A percentile compares a stretch with the other conserved stretches of the same genome.
These are phyloP conservation scores for Ophiostoma sp. DNA, from an alignment of 2,329 filamentous ascomycete species.

Conservation along the genomic window DNA sequence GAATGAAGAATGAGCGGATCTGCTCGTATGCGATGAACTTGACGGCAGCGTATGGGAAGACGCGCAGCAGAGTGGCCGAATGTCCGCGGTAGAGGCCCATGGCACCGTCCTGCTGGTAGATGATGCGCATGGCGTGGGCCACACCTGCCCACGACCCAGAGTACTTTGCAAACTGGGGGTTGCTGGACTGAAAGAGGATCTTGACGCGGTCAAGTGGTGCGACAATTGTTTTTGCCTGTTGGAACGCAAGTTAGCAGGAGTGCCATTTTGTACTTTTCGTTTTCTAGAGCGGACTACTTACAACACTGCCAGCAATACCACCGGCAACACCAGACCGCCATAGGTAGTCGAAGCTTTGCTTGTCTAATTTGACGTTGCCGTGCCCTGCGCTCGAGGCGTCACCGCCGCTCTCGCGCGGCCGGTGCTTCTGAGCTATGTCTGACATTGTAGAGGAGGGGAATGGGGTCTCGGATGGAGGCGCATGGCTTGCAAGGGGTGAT, in stretches of 20 bases:
- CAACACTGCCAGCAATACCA: conserved; percentile 84
- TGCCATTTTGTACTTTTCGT: neutral
- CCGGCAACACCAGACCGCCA: conserved; percentile 80
- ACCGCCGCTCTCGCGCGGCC: conserved; percentile 36
- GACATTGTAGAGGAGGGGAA: conserved; percentile 42
- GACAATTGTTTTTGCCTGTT: conserved; percentile 87
- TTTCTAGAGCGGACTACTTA: conserved; percentile 35
- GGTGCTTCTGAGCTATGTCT: conserved; percentile 42
- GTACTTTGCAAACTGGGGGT: conserved; percentile 91
- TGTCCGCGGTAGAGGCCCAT: conserved; percentile 85
- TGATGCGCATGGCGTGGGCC: conserved; percentile 74
- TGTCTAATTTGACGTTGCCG: conserved; percentile 48
- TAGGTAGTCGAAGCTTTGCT: conserved; percentile 76
- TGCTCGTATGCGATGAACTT: conserved; percentile 99
- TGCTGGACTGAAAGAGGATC: conserved; percentile 95
- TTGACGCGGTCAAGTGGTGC: conserved; percentile 96
- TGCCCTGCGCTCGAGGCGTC: conserved; percentile 36
- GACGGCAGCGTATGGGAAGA: conserved; percentile 96
- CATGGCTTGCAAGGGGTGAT: conserved; percentile 52
- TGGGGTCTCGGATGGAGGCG: conserved; percentile 27
- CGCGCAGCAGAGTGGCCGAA: conserved; percentile 85
- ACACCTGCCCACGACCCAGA: conserved; percentile 83
- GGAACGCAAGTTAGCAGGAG: neutral
- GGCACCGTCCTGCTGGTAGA: conserved; percentile 68
- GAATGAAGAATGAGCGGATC: conserved; percentile 75